Evolutionary conservation across 202 grass and related monocot genomes (phyloP), one percentile per base, ranked within the genome.

Genomic region (Cymbopogon flexuosus): DNA sequence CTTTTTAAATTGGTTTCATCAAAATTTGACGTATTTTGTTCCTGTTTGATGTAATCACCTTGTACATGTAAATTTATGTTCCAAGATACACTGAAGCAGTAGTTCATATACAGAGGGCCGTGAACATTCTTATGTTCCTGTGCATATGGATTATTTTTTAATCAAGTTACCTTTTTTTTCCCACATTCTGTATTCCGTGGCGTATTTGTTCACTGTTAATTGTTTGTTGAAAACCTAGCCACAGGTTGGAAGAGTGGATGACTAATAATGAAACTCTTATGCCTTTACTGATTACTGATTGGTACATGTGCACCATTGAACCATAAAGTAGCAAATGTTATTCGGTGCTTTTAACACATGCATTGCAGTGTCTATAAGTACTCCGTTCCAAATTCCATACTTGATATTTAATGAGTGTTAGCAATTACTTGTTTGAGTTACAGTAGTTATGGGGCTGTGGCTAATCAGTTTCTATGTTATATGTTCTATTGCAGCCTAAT

Each of bases 401-500:
- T n/a, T 46, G 9, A 8, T 52, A 39, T 39, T 39, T 36, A 36
- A 5, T 36, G 36, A 39, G 21, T 29, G 1, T 5, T 46, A 46
- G 46, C 46, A 49, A 47, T 2, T 79, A 76, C 56, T 34, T 61
- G 18, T 33, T 62, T 15, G 9, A 57, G 12, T 46, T 74, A 23
- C 5, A 23, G 33, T 62, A 45, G 23, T 36, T 58, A 22, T 54
- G 33, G 21, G 63, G 3, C 8, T 39, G 34, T 76, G 24, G 59
- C 14, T 85, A 62, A 79, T 68, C 14, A 30, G 64, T 62, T 79
- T 72, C 59, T 13, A 33, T 86, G 41, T 91, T 72, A 47, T 78
- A n/a, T 68, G 8, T 87, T 78, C 5, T 42, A 40, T 4, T 76
- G 76, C 78, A 94, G 95, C 60, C 47, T 91, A 65, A 78, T 91